Evolutionary conservation across 1,139 yeast species (phyloP), one percentile per base, ranked within the genome.

Genomic region (Lodderomyces parapsilosis): DNA sequence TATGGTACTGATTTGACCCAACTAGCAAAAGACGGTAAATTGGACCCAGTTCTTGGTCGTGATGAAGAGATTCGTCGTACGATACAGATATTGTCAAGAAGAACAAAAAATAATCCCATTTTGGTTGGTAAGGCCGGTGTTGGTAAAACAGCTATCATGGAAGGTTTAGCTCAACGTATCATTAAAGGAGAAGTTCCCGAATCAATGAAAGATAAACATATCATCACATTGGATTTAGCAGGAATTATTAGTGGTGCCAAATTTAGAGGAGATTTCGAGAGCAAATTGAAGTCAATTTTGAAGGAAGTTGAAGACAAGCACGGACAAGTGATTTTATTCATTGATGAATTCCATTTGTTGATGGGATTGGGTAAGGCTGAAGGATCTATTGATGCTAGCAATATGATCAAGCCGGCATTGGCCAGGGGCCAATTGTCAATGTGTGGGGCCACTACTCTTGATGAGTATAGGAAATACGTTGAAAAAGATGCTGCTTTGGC

Each of bases 81-180:
- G 0, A 84, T 93, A 43, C 98, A 93, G 61, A 90, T 93, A 42
- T 68, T 93, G 39, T 88, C 96, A 0, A 73, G 99, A 53, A 74
- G 99, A 59, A 90, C 97, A 1, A 93, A 93, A 62, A 91, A 91
- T 59, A 93, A 93, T 58, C 98, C 98, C 0, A 96, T 93, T 0
- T 65, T 93, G 41, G 89, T 91, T 42, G 99, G 98, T 49, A 82
- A 87, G 51, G 98, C 99, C 0, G 99, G 99, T 66, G 94, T 96
- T 0, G 99, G 99, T 66, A 93, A 93, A 64, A 93, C 98, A 0
- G 95, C 97, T 5, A 83, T 93, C 43, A 86, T 93, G 81, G 99
- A 93, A 62, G 99, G 98, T 0, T 72, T 93, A 40, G 98, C 98
- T 0, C 98, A 93, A 64, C 69, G 97, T 54, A 90, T 93, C 43